Base-by-base conservation (phyloP, 768 basidiomycete genomes). In the Amanita phalloides region DNA sequence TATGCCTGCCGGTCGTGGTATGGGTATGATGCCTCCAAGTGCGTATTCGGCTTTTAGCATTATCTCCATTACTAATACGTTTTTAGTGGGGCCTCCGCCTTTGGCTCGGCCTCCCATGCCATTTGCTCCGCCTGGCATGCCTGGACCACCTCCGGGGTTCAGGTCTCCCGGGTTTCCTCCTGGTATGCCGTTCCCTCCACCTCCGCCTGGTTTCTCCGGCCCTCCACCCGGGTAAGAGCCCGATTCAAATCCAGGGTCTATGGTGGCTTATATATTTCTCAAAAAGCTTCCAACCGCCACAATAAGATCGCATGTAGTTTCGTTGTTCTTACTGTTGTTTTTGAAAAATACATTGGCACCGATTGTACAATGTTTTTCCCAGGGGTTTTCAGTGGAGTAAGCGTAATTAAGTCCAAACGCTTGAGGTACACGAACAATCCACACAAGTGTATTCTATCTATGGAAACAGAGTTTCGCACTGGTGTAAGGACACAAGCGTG, bases 11-110 rank as follows among this genome's bases (percentile, higher is more conserved):
- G 95, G 95, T 58, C 84, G 95, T 60, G 17, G 17, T 17, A 17
- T 17, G 82, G 90, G 91, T 51, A 92, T 90, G 87, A 82, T 90
- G 80, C 88, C 88, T 51, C 84, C 87, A 1, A 79, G 87, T 88
- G 65, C 52, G 85, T 74, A 26, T 33, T 45, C 9, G 43, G 35
- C 17, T 26, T 20, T 17, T 17, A 37, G 8, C 10, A 53, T 39
- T 49, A 52, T 48, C 35, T 57, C 17, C 17, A 17, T 17, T 56
- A 59, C 45, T 45, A 49, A 32, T 39, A 30, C 46, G 53, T 57
- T 37, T 55, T 39, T 56, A 86, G 83, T 79, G 73, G 81, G 17
- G 23, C 73, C 69, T 32, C 82, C 79, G 39, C 69, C 76, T 26
- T 67, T 82, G 61, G 79, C 74, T 36, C 78, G 17, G 17, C 17